Evolutionary conservation across 2,329 filamentous ascomycete genomes (phyloP).

Genomic region (Botrytis byssoidea): DNA sequence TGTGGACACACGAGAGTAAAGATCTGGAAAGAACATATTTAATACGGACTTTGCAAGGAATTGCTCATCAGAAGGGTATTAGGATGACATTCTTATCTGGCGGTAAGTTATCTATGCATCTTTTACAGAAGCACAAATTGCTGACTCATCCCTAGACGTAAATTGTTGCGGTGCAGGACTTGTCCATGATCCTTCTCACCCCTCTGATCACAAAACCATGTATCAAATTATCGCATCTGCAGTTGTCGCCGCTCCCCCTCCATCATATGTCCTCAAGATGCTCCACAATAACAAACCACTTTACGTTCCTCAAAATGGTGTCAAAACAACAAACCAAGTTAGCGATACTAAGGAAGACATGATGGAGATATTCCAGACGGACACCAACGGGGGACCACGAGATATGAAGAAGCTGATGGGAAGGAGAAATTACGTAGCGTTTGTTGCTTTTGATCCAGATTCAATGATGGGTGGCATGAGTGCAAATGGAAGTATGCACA

Average conservation of each 20-base stretch:
- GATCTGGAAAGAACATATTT: constrained; percentile 95
- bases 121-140: background rate
- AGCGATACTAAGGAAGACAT: constrained; percentile 98
- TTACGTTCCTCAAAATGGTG: constrained; percentile 89
- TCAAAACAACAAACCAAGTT: constrained; percentile 68
- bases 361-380: constrained; percentile 99
- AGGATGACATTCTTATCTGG: constrained; percentile 97
- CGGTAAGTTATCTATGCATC: constrained; percentile 48
- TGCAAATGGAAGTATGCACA: constrained; percentile 38
- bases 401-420: constrained; percentile 94
- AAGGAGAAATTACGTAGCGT: constrained; percentile 85
- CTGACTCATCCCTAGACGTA: constrained; percentile 56
- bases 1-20: constrained; percentile 98
- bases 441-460: constrained; percentile 93
- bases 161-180: constrained; percentile 89
- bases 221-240: constrained; percentile 95
- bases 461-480: constrained; percentile 41
- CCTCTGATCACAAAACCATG: constrained; percentile 97
- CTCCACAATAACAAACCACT: constrained; percentile 93
- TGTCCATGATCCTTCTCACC: constrained; percentile 88
- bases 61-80: constrained; percentile 90
- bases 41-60: constrained; percentile 92
- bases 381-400: constrained; percentile 77
- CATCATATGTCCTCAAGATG: constrained; percentile 84
- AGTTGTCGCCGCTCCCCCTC: constrained; percentile 85